phyloP scores from a whole-genome alignment of 345 rosid species.

The Syzygium grande region DNA sequence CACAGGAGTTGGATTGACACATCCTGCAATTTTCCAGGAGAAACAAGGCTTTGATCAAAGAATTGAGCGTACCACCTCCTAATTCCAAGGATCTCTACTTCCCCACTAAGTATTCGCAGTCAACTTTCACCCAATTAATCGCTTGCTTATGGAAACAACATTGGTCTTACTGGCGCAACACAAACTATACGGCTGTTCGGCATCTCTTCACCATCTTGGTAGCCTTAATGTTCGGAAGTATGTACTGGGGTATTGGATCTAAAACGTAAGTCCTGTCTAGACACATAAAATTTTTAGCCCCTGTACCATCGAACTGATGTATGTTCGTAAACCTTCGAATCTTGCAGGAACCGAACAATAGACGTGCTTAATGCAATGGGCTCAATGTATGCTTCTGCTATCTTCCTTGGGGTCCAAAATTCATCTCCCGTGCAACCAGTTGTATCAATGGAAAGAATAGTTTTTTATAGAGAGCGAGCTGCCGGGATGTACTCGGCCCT shows the following conservation, averaged over 20 bases:
- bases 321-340: not conserved
- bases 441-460: conserved; percentile 32
- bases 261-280: conserved; percentile 11
- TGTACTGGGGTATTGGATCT: conserved; percentile 30
- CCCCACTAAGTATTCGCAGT: conserved; percentile 14
- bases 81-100: conserved; percentile 27
- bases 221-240: conserved; percentile 25
- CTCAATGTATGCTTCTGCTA: conserved; percentile 27
- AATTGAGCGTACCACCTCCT: conserved; percentile 19
- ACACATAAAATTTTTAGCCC: no score
- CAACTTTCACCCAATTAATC: conserved; percentile 17
- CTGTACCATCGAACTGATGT: not conserved
- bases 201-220: conserved; percentile 21
- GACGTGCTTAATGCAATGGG: conserved; percentile 30
- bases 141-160: conserved; percentile 50
- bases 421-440: conserved; percentile 28
- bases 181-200: conserved; percentile 33
- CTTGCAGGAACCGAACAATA: conserved; percentile 3
- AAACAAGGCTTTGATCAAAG: conserved; percentile 30
- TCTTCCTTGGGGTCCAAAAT: conserved; percentile 33
- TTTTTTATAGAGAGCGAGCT: conserved; percentile 39
- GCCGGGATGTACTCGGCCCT: conserved; percentile 49
- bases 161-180: conserved; percentile 40
- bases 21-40: conserved; percentile 25
- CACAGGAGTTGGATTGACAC: not conserved